phyloP scores from a whole-genome alignment of 441 rosid genomes.

The Adansonia gregorii region DNA sequence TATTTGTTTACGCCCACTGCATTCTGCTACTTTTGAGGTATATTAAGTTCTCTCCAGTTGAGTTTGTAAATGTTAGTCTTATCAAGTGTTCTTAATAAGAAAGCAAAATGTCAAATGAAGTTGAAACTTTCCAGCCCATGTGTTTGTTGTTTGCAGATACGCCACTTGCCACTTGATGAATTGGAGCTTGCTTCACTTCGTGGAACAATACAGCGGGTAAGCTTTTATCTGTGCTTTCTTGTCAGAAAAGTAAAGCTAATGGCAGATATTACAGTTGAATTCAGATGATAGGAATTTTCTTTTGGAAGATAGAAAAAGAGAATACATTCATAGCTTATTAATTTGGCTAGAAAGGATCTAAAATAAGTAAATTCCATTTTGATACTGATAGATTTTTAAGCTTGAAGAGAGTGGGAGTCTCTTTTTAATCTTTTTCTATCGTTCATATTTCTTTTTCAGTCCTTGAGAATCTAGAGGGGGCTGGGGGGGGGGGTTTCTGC shows the following conservation, averaged over 20 bases:
- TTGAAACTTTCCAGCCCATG: slow-evolving; percentile 30
- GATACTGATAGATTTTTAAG: background rate
- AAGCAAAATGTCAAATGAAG: slow-evolving; percentile 10
- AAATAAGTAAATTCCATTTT: background rate
- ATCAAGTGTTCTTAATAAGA: slow-evolving; percentile 13
- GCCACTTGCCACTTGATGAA: slow-evolving; percentile 94
- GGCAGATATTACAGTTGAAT: slow-evolving; percentile 4
- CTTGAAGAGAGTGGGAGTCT: background rate
- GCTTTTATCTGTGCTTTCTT: slow-evolving; percentile 27
- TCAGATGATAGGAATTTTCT: slow-evolving; percentile 9
- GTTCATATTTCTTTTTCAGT: background rate
- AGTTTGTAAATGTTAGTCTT: slow-evolving; percentile 19
- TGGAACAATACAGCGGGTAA: slow-evolving; percentile 89
- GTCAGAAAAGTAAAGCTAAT: slow-evolving; percentile 18
- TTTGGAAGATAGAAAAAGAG: background rate
- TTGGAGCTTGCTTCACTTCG: slow-evolving; percentile 97
- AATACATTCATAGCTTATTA: background rate
- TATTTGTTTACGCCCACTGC: slow-evolving; percentile 72
- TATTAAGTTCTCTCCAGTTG: slow-evolving; percentile 29
- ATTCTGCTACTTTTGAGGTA: slow-evolving; percentile 95
- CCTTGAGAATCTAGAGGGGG: background rate
- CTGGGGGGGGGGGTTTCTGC: slow-evolving; percentile 9
- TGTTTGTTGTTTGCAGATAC: slow-evolving; percentile 58
- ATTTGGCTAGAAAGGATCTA: slow-evolving; percentile 11
- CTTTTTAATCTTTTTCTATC: background rate